A percentile compares a stretch with the other conserved stretches of the same genome.
Conservation (phyloP, 2,329 filamentous ascomycete species). For the Claviceps spartinae region DNA sequence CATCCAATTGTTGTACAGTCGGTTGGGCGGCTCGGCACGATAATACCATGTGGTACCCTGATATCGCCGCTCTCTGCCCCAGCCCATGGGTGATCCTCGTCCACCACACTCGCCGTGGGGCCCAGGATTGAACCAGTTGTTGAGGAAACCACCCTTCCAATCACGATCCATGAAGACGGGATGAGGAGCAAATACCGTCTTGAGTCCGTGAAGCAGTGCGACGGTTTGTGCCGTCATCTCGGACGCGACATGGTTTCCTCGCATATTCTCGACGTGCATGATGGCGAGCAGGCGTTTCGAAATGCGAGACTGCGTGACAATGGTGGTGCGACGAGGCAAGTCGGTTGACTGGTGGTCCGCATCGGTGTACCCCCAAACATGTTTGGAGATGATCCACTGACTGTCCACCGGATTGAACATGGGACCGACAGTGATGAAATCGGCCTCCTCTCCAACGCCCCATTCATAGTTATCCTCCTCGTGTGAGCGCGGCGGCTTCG, state of each 20-base stretch:
- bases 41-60: constrained; percentile 49
- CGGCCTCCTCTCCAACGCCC: constrained; percentile 64
- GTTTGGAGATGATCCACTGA: constrained; percentile 57
- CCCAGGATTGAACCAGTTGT: constrained; percentile 47
- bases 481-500: constrained; percentile 44
- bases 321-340: constrained; percentile 60
- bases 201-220: constrained; percentile 63
- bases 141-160: constrained; percentile 43
- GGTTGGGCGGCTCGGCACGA: constrained; percentile 40
- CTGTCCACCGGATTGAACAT: constrained; percentile 64
- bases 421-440: constrained; percentile 62
- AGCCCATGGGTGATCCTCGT: constrained; percentile 42
- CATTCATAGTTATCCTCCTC: constrained; percentile 56
- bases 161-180: constrained; percentile 68
- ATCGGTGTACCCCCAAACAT: constrained; percentile 53
- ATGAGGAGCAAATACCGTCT: constrained; percentile 65
- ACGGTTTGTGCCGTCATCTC: constrained; percentile 69
- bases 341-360: constrained; percentile 33
- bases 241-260: constrained; percentile 62
- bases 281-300: constrained; percentile 58
- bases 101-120: constrained; percentile 40
- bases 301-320: constrained; percentile 62
- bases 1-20: constrained; percentile 50
- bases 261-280: constrained; percentile 66
- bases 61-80: constrained; percentile 44